phyloP scores from a whole-genome alignment of 306 rosid species.

The Rosa persica region DNA sequence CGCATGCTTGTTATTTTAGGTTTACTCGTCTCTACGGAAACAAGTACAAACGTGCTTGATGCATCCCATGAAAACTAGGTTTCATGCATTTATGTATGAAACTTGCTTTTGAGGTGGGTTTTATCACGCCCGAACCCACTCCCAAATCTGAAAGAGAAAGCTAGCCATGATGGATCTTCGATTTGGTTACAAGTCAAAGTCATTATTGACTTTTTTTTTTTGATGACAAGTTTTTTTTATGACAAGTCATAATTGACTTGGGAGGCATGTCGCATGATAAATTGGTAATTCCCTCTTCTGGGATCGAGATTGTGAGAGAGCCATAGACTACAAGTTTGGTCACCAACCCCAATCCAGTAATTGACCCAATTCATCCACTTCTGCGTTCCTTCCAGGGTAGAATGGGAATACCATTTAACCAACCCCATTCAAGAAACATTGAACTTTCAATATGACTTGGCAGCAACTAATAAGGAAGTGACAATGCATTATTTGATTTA shows the following conservation, averaged over 20 bases:
- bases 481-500: too few relatives aligned
- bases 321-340: not conserved
- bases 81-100: not conserved
- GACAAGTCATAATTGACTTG: not conserved
- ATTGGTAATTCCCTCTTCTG: not conserved
- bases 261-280: not conserved
- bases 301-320: not conserved
- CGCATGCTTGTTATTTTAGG: not conserved
- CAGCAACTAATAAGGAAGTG: not conserved
- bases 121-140: not conserved
- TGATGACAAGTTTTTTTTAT: not conserved
- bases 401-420: not conserved
- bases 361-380: not conserved
- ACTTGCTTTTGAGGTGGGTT: not conserved
- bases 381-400: not conserved
- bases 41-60: not conserved
- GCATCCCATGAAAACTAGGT: not conserved
- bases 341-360: not conserved
- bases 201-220: not conserved
- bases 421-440: conserved; percentile 7
- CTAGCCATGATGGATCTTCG: not conserved
- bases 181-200: not conserved
- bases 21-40: not conserved
- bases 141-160: not conserved
- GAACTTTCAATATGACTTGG: not conserved